Base-by-base conservation (phyloP, 441 rosid genomes). In the Erysimum cheiri region DNA sequence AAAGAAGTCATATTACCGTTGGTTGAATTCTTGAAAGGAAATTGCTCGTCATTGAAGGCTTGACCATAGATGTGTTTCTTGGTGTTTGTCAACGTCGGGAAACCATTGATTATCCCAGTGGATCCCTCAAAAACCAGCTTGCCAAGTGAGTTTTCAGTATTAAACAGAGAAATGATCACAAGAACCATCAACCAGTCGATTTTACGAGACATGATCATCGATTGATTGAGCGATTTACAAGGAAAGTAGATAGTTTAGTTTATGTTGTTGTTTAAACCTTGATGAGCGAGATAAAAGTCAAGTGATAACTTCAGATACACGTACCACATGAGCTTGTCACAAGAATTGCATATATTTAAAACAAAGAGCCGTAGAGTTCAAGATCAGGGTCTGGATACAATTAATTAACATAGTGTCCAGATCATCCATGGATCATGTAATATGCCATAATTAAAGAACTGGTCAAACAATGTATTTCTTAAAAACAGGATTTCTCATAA, bases 21-120 rank as follows among this genome's bases (percentile, higher is more conserved):
- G 3, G 71, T n/a, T 0, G 84, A 63, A 36, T 58, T 62, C 71
- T 80, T 84, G 72, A 84, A 76, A 29, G 1, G 48, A 1, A 60
- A 1, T 10, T 31, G 52, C 24, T 46, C 0, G 1, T 63, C 58
- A 0, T 50, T 6, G 54, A 80, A 81, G 1, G 66, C 70, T 35
- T 74, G 82, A 39, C 82, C 81, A 6, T 1, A 26, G 3, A 0
- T 5, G 12, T 19, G 67, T 15, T 14, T 55, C 40, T 55, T 32
- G 12, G 60, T 55, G 60, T 4, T 55, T 5, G 60, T 54, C 40
- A 32, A 55, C 6, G 47, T 4, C 2, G 2, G 6, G 32, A 74
- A 70, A 47, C 76, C 85, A 0, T 72, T 47, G 7, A 44, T 5
- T 0, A 0, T 2, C 1, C 24, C 64, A 0, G 28, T 10, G 4